Conservation (phyloP, 495 filamentous ascomycete genomes). For the Podospora fimiseda region DNA sequence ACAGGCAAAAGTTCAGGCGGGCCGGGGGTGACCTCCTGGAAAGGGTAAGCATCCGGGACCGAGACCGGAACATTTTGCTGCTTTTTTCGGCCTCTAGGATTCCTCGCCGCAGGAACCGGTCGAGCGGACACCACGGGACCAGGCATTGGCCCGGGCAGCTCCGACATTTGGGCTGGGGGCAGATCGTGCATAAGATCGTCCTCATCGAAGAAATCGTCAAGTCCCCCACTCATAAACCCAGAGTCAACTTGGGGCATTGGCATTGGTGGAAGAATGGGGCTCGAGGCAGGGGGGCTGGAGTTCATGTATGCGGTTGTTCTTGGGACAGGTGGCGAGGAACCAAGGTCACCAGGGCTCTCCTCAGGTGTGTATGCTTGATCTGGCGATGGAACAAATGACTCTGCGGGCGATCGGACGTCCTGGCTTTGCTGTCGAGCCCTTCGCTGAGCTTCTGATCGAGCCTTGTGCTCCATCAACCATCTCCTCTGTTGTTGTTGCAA, state of each 20-base stretch:
- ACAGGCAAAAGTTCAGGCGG: slow-evolving; percentile 40
- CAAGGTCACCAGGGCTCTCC: slow-evolving; percentile 56
- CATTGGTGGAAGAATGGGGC: slow-evolving; percentile 64
- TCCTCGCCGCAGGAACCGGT: slow-evolving; percentile 6
- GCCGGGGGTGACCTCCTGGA: slow-evolving; percentile 35
- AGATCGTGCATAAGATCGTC: slow-evolving; percentile 23
- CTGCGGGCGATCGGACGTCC: slow-evolving; percentile 37
- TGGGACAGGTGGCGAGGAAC: slow-evolving; percentile 73
- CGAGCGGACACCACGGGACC: slow-evolving; percentile 8
- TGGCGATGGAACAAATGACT: slow-evolving; percentile 49
- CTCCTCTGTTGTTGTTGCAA: slow-evolving; percentile 24
- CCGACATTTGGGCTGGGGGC: slow-evolving; percentile 13
- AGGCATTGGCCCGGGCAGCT: slow-evolving; percentile 9
- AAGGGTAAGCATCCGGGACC: slow-evolving; percentile 27
- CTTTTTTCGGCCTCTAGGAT: slow-evolving; percentile 11
- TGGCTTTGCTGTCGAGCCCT: slow-evolving; percentile 21
- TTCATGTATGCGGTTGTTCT: slow-evolving; percentile 40
- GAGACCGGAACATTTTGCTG: slow-evolving; percentile 7
- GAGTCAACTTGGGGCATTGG: slow-evolving; percentile 56
- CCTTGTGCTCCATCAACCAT: slow-evolving; percentile 11
- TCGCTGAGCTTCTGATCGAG: slow-evolving; percentile 19
- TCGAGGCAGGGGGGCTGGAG: slow-evolving; percentile 57
- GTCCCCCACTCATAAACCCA: slow-evolving; percentile 70
- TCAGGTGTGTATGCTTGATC: slow-evolving; percentile 49
- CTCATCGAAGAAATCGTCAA: slow-evolving; percentile 53